phyloP scores from a whole-genome alignment of 805 yeast genomes.

The Saccharomycopsis fibuligera region DNA sequence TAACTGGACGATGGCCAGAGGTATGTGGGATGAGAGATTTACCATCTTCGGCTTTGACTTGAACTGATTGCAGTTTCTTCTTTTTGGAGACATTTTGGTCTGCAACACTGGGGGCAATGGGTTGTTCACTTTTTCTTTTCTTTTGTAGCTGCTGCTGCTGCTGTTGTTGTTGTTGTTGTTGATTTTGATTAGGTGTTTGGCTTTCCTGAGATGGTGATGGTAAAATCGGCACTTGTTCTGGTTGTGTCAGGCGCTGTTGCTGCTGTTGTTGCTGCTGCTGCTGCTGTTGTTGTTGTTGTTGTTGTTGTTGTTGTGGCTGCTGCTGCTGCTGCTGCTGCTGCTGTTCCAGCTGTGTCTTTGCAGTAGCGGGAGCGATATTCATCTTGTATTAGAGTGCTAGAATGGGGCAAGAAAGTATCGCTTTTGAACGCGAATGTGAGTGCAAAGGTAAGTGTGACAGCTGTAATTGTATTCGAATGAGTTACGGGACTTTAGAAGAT shows the following conservation, averaged over 20 bases:
- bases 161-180: not conserved
- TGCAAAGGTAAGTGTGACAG: no score
- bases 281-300: not conserved
- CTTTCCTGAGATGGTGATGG: no score
- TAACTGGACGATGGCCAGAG: conserved; percentile 76
- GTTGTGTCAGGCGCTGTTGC: not conserved
- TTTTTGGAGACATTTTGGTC: not conserved
- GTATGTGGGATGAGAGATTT: conserved; percentile 21
- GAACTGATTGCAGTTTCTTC: not conserved
- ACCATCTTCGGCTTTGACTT: conserved; percentile 9
- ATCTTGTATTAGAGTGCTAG: not conserved
- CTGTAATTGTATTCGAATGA: no score
- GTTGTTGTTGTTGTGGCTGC: not conserved
- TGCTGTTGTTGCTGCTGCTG: not conserved
- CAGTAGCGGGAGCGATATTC: conserved; percentile 15
- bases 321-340: conserved; percentile 3
- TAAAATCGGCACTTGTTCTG: no score
- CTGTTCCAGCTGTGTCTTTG: conserved; percentile 1
- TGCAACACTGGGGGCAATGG: not conserved
- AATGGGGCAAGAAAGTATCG: not conserved
- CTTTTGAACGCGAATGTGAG: no score
- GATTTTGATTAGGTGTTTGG: not conserved
- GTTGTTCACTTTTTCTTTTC: not conserved
- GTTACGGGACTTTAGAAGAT: no score
- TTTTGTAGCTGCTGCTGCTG: not conserved